Evolutionary conservation across 495 filamentous ascomycete species (phyloP).

Genomic region (Penicillium flavigenum): DNA sequence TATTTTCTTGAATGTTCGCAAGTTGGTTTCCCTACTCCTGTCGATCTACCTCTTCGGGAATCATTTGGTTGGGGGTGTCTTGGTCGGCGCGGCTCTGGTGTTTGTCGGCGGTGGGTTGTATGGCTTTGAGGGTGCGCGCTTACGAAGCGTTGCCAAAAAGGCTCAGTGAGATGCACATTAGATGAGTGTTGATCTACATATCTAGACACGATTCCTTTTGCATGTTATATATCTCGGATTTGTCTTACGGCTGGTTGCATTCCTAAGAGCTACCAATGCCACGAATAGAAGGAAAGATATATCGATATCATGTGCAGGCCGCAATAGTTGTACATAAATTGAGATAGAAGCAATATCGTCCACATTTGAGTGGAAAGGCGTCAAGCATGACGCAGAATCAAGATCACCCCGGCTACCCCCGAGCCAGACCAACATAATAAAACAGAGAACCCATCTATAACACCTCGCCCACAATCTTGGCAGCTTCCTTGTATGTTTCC

Average conservation of each 20-base stretch:
- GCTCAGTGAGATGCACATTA: slow-evolving; percentile 14
- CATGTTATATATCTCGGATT: background rate
- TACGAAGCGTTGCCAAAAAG: slow-evolving; percentile 33
- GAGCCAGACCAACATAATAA: slow-evolving; percentile 1
- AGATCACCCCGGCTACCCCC: background rate
- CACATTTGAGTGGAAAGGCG: background rate
- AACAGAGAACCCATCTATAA: slow-evolving; percentile 51
- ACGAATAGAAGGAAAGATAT: slow-evolving; percentile 12
- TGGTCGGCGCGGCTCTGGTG: slow-evolving; percentile 78
- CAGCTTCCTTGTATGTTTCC: slow-evolving; percentile 92
- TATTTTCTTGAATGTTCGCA: slow-evolving; percentile 91
- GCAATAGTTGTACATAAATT: slow-evolving; percentile 30
- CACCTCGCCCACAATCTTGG: slow-evolving; percentile 96
- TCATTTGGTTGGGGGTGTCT: slow-evolving; percentile 65
- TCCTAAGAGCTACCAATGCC: background rate
- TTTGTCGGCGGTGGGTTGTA: slow-evolving; percentile 88
- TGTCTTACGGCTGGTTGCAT: background rate
- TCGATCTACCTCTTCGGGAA: slow-evolving; percentile 96
- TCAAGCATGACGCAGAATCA: slow-evolving; percentile 9
- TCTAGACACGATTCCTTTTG: background rate
- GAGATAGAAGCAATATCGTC: slow-evolving; percentile 4
- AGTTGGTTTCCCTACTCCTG: slow-evolving; percentile 84
- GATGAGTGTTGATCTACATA: background rate
- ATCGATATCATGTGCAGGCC: slow-evolving; percentile 24
- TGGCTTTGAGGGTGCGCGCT: slow-evolving; percentile 65